These are phyloP conservation scores for Hygrocybe punicea DNA, from an alignment of 768 basidiomycete species.

Conservation along the genomic window DNA sequence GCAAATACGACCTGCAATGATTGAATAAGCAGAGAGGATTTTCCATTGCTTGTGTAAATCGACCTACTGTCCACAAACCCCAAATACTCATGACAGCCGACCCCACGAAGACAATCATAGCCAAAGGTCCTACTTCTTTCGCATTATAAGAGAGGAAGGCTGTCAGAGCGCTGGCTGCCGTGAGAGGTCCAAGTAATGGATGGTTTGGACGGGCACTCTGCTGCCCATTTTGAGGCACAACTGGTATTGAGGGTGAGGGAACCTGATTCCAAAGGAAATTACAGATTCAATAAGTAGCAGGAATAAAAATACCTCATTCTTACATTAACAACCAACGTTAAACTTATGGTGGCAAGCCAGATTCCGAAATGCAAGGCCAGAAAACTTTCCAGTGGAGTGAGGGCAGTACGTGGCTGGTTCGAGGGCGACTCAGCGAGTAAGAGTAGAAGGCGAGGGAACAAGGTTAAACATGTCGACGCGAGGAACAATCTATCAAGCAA, in stretches of 20 bases:
- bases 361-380: conserved; percentile 66
- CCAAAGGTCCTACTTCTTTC: conserved; percentile 52
- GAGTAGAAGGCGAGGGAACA: conserved; percentile 63
- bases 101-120: conserved; percentile 48
- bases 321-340: conserved; percentile 61
- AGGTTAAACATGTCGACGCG: conserved; percentile 32
- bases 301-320: conserved; percentile 12
- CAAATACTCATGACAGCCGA: conserved; percentile 55
- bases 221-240: conserved; percentile 23
- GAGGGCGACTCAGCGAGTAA: conserved; percentile 55
- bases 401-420: conserved; percentile 33
- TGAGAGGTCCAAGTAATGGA: conserved; percentile 62
- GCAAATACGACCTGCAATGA: conserved; percentile 56
- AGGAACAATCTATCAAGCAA: conserved; percentile 18
- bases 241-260: conserved; percentile 44
- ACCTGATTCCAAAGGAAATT: conserved; percentile 25
- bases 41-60: conserved; percentile 5
- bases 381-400: conserved; percentile 69
- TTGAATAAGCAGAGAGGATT: not conserved
- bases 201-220: conserved; percentile 36
- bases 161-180: conserved; percentile 49
- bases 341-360: conserved; percentile 50
- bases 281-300: conserved; percentile 4
- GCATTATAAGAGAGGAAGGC: conserved; percentile 68
- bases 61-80: conserved; percentile 70